Percentiles rank a stretch among this genome's conserved stretches.
phyloP scores from a whole-genome alignment of 371 early-diverging fungal species.

The Mucor plumbeus region DNA sequence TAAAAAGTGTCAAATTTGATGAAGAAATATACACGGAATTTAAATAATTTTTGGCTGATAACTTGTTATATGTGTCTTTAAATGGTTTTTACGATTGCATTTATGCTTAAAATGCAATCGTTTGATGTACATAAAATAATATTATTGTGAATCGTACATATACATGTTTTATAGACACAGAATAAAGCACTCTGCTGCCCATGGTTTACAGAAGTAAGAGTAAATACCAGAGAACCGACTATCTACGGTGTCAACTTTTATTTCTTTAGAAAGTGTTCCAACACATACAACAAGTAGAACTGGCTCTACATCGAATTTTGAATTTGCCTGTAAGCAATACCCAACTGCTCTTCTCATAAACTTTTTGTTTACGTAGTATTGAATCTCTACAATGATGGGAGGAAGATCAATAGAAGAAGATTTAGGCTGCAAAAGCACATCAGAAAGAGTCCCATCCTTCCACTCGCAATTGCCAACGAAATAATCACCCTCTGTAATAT shows the following conservation, averaged over 20 bases:
- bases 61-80: too few relatives aligned
- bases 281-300: constrained; percentile 16
- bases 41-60: too few relatives aligned
- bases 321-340: constrained; percentile 19
- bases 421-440: constrained; percentile 16
- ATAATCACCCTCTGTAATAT: constrained; percentile 20
- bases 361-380: constrained; percentile 10
- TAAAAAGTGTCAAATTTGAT: too few relatives aligned
- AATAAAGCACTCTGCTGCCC: constrained; percentile 20
- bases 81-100: too few relatives aligned
- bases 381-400: constrained; percentile 18
- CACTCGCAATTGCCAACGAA: constrained; percentile 13
- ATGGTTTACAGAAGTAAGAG: constrained; percentile 26
- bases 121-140: too few relatives aligned
- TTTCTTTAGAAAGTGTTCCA: constrained; percentile 15
- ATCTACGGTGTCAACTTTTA: constrained; percentile 14
- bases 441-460: constrained; percentile 15
- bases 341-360: constrained; percentile 19
- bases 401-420: constrained; percentile 11
- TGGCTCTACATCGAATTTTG: constrained; percentile 20
- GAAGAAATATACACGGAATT: too few relatives aligned
- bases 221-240: constrained; percentile 17
- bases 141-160: too few relatives aligned
- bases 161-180: too few relatives aligned
- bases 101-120: too few relatives aligned